These are phyloP conservation scores for Macaranga tanarius DNA, from an alignment of 441 rosid genomes.

Conservation along the genomic window DNA sequence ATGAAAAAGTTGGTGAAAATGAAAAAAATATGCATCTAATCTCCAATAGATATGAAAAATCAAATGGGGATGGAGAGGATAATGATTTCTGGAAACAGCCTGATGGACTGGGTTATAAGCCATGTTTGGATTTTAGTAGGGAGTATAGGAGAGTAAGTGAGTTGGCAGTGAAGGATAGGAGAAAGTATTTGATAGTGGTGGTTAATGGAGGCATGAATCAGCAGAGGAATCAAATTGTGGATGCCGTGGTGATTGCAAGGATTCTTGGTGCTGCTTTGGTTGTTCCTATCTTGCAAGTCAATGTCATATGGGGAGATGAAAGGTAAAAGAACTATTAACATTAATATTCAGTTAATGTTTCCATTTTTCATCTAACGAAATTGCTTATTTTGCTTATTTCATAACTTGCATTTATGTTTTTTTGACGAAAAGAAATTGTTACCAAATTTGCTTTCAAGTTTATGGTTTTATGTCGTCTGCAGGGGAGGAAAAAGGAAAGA, in stretches of 20 bases:
- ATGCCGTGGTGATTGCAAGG: slow-evolving; percentile 93
- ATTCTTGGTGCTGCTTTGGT: slow-evolving; percentile 93
- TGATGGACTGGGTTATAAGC: slow-evolving; percentile 78
- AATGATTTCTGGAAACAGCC: slow-evolving; percentile 90
- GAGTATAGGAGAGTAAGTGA: slow-evolving; percentile 52
- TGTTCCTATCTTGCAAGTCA: slow-evolving; percentile 90
- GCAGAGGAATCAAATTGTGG: slow-evolving; percentile 98
- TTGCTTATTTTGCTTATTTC: neutral
- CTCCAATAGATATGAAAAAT: slow-evolving; percentile 17
- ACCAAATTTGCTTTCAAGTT: slow-evolving; percentile 4
- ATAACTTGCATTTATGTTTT: slow-evolving; percentile 12
- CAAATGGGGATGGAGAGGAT: slow-evolving; percentile 23
- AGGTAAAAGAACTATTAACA: slow-evolving; percentile 39
- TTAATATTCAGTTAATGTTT: neutral
- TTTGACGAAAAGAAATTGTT: neutral
- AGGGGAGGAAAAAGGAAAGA: neutral
- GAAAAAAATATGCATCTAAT: slow-evolving; percentile 22
- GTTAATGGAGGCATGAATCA: slow-evolving; percentile 95
- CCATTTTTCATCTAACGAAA: neutral
- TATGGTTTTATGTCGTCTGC: neutral
- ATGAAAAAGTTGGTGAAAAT: slow-evolving; percentile 12
- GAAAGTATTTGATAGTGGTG: slow-evolving; percentile 74
- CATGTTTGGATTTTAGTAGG: slow-evolving; percentile 61
- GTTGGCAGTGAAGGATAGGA: slow-evolving; percentile 41
- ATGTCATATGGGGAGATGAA: slow-evolving; percentile 95